These are phyloP conservation scores for Magnaporthales sp. DNA, from an alignment of 2,329 filamentous ascomycete species.

Conservation along the genomic window DNA sequence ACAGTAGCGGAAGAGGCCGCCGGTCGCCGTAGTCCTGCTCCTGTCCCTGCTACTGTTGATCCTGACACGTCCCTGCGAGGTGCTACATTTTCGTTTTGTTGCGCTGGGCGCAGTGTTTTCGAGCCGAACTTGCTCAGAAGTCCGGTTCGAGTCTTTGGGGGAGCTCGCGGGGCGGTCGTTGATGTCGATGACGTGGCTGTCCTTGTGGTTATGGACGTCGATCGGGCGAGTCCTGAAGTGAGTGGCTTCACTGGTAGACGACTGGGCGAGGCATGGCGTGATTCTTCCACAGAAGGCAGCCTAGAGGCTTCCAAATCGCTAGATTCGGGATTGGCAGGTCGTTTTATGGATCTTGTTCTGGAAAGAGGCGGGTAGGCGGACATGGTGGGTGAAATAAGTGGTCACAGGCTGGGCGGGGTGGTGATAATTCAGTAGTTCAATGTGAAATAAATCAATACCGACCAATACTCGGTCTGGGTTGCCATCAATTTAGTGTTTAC, in stretches of 20 bases:
- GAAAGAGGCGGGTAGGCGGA: conserved; percentile 5
- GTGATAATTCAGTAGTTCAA: neutral
- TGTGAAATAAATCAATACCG: neutral
- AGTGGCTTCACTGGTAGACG: conserved; percentile 35
- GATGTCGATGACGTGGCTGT: conserved; percentile 3
- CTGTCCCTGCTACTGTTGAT: neutral
- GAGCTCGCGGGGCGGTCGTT: neutral
- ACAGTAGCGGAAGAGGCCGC: conserved; percentile 9
- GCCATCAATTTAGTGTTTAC: neutral
- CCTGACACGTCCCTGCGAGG: neutral
- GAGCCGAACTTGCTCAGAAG: conserved; percentile 2
- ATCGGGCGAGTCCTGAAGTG: conserved; percentile 8
- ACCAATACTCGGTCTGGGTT: neutral
- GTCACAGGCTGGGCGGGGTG: neutral
- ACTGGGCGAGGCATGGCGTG: conserved; percentile 36
- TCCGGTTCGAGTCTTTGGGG: conserved; percentile 3
- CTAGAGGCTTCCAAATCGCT: neutral
- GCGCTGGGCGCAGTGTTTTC: neutral
- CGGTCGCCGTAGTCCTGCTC: conserved; percentile 10
- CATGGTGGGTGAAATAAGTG: neutral
- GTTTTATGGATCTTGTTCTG: conserved; percentile 8
- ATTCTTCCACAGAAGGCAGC: conserved; percentile 5
- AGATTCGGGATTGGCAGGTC: conserved; percentile 4
- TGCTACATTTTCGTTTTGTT: neutral
- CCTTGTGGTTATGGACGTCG: conserved; percentile 15